Conservation (phyloP, 208 protist genomes). For the Leishmania lainsoni region DNA sequence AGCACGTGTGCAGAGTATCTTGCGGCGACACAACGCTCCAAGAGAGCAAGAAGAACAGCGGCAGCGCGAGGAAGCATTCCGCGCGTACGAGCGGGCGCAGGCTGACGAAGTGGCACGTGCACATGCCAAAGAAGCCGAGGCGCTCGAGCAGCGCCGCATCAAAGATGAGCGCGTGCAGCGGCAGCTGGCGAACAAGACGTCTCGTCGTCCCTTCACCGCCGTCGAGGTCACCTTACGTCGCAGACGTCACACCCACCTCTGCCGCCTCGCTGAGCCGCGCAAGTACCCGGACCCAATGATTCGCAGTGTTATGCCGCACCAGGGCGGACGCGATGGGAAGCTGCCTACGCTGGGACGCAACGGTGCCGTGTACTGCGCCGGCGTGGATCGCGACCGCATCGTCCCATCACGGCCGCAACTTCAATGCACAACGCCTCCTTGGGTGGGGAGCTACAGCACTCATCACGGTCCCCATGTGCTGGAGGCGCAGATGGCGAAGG, state of each 20-base stretch:
- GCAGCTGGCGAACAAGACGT: slow-evolving; percentile 9
- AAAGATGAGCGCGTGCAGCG: slow-evolving; percentile 33
- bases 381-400: slow-evolving; percentile 84
- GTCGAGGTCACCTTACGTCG: slow-evolving; percentile 23
- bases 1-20: slow-evolving; percentile 53
- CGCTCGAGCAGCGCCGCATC: slow-evolving; percentile 25
- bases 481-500: slow-evolving; percentile 15
- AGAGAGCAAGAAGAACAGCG: slow-evolving; percentile 30
- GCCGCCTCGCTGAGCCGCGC: slow-evolving; percentile 59
- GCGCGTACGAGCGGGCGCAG: slow-evolving; percentile 28
- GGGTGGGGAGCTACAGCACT: slow-evolving; percentile 69
- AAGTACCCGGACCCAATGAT: slow-evolving; percentile 27
- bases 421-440: slow-evolving; percentile 43
- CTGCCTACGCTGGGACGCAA: slow-evolving; percentile 53
- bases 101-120: slow-evolving; percentile 24
- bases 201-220: slow-evolving; percentile 9
- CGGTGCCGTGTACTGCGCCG: slow-evolving; percentile 58
- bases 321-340: slow-evolving; percentile 32
- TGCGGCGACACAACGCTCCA: slow-evolving; percentile 22
- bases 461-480: slow-evolving; percentile 32
- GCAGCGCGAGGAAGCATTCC: slow-evolving; percentile 35
- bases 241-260: slow-evolving; percentile 30
- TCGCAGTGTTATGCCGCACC: slow-evolving; percentile 53
- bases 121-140: slow-evolving; percentile 24
- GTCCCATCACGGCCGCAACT: slow-evolving; percentile 53